Evolutionary conservation across 1,139 yeast genomes (phyloP).

Genomic region (Debaryomyces sp.): DNA sequence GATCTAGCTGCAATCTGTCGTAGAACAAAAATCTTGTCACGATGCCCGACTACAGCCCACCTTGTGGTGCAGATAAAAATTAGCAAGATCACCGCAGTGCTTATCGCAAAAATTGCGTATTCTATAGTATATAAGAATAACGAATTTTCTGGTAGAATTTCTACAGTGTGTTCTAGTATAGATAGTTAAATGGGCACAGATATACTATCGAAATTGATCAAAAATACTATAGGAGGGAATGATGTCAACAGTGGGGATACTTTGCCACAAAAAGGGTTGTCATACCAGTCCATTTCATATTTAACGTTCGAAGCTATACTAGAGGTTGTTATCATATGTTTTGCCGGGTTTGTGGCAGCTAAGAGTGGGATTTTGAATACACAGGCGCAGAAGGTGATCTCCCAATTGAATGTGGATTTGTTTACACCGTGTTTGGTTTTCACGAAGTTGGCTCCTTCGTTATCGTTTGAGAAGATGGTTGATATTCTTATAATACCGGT

Average conservation of each 20-base stretch:
- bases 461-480: slow-evolving; percentile 64
- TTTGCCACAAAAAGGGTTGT: slow-evolving; percentile 25
- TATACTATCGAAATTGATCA: not conserved
- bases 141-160: not conserved
- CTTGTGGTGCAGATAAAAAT: not conserved
- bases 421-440: slow-evolving; percentile 87
- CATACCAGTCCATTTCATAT: slow-evolving; percentile 58
- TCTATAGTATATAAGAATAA: slow-evolving; percentile 1
- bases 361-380: slow-evolving; percentile 58
- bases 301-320: slow-evolving; percentile 78
- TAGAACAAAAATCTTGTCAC: not conserved
- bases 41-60: not conserved
- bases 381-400: slow-evolving; percentile 65
- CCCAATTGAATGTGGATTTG: slow-evolving; percentile 72
- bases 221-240: not conserved
- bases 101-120: not conserved
- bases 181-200: not conserved
- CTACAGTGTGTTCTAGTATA: not conserved
- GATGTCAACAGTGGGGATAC: not conserved
- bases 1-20: not conserved
- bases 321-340: slow-evolving; percentile 73
- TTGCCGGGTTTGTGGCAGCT: slow-evolving; percentile 74
- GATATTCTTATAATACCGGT: slow-evolving; percentile 76
- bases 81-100: not conserved
- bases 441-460: slow-evolving; percentile 74